Evolutionary conservation across 306 rosid species (phyloP).

Genomic region (Quercus variabilis): DNA sequence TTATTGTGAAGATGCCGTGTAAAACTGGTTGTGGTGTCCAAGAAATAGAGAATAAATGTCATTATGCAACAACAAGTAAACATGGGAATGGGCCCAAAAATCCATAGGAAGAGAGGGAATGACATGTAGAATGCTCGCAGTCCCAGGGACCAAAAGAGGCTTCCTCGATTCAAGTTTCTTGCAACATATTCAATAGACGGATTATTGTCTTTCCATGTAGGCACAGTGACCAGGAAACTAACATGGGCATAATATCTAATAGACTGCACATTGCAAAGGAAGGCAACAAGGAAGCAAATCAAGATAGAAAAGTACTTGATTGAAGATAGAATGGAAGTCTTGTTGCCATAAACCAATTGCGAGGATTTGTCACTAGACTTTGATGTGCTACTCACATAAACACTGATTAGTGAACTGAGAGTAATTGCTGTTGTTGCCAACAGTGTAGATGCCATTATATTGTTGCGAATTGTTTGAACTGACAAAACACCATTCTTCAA

Average conservation of each 20-base stretch:
- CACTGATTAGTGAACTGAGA: slow-evolving; percentile 74
- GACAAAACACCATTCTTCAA: slow-evolving; percentile 78
- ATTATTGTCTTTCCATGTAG: slow-evolving; percentile 45
- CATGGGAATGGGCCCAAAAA: slow-evolving; percentile 86
- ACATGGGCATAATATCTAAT: slow-evolving; percentile 83
- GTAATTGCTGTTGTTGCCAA: slow-evolving; percentile 82
- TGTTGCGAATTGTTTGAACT: slow-evolving; percentile 80
- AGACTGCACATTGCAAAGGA: slow-evolving; percentile 81
- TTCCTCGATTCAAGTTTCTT: slow-evolving; percentile 67
- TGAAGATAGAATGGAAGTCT: slow-evolving; percentile 34
- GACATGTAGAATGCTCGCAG: slow-evolving; percentile 79
- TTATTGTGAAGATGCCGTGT: slow-evolving; percentile 53
- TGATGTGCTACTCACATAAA: slow-evolving; percentile 52
- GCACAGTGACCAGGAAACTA: slow-evolving; percentile 77
- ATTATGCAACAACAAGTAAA: slow-evolving; percentile 61
- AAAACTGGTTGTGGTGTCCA: slow-evolving; percentile 71
- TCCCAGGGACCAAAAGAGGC: slow-evolving; percentile 77
- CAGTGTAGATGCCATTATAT: slow-evolving; percentile 86
- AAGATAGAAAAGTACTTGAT: slow-evolving; percentile 62
- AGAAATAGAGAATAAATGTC: slow-evolving; percentile 53
- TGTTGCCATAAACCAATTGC: slow-evolving; percentile 58
- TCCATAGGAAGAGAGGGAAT: slow-evolving; percentile 85
- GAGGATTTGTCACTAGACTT: slow-evolving; percentile 29
- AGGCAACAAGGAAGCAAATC: slow-evolving; percentile 78
- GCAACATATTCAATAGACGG: slow-evolving; percentile 49